These are phyloP conservation scores for Paramyrothecium roridum DNA, from an alignment of 2,329 filamentous ascomycete species.

Conservation along the genomic window DNA sequence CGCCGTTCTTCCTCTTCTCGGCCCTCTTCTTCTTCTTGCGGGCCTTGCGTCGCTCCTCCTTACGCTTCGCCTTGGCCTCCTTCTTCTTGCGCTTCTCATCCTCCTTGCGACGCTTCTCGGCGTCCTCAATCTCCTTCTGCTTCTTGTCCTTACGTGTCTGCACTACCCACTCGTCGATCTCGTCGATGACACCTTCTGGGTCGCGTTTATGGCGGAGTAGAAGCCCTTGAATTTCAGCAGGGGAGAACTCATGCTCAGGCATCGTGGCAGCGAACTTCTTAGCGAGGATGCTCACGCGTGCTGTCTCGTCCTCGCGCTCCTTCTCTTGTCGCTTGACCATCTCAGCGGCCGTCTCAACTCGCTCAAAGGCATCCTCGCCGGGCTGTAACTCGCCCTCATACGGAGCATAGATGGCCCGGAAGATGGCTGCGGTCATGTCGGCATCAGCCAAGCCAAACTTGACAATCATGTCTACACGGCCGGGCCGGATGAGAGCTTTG, in stretches of 20 bases:
- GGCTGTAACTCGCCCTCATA: conserved; percentile 33
- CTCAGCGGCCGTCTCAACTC: conserved; percentile 14
- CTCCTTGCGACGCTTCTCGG: conserved; percentile 35
- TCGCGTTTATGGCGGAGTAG: conserved; percentile 54
- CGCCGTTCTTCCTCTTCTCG: conserved; percentile 15
- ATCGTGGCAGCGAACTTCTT: conserved; percentile 45
- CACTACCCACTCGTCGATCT: conserved; percentile 45
- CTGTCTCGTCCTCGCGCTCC: conserved; percentile 29
- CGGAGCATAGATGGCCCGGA: conserved; percentile 55
- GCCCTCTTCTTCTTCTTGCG: conserved; percentile 13
- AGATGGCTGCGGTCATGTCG: conserved; percentile 51
- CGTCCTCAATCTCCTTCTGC: conserved; percentile 38
- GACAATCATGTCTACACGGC: conserved; percentile 58
- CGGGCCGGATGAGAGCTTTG: conserved; percentile 60
- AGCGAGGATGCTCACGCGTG: conserved; percentile 43
- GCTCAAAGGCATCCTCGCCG: conserved; percentile 1
- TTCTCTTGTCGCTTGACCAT: conserved; percentile 26
- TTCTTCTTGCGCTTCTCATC: conserved; percentile 32
- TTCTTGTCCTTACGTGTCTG: conserved; percentile 47
- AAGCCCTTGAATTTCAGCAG: conserved; percentile 58
- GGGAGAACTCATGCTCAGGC: conserved; percentile 55
- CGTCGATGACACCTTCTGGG: conserved; percentile 44
- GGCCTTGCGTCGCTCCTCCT: conserved; percentile 20
- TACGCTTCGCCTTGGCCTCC: conserved; percentile 25
- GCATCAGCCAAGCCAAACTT: conserved; percentile 53